Percentiles rank a stretch among this genome's conserved stretches.
Evolutionary conservation across 345 rosid species (phyloP).

Genomic region (Citrus trifoliata): DNA sequence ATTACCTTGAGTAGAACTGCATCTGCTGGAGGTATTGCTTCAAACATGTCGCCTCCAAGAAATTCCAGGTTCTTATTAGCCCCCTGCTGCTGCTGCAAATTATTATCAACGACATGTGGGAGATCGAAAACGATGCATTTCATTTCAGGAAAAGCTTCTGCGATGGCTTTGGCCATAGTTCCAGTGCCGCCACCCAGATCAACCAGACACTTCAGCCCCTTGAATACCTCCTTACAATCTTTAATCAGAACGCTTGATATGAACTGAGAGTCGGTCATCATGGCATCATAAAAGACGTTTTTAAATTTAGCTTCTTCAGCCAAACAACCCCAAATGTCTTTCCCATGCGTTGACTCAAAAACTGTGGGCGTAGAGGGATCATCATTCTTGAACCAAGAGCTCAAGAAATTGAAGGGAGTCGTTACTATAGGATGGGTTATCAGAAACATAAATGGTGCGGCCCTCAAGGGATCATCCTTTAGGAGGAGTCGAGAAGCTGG

Average conservation of each 20-base stretch:
- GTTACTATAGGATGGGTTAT: background rate
- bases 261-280: background rate
- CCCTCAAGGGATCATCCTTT: background rate
- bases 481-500: constrained; percentile 1
- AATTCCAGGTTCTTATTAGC: constrained; percentile 26
- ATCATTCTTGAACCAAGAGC: constrained; percentile 3
- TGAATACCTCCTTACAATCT: background rate
- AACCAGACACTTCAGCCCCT: constrained; percentile 3
- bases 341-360: constrained; percentile 2
- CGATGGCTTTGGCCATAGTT: constrained; percentile 16
- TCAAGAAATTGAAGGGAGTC: background rate
- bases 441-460: background rate
- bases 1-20: background rate
- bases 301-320: background rate
- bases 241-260: background rate
- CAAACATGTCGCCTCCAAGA: constrained; percentile 42
- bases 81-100: constrained; percentile 2
- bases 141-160: constrained; percentile 23
- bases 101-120: constrained; percentile 33
- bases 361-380: background rate
- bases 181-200: constrained; percentile 9
- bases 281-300: background rate
- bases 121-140: constrained; percentile 28
- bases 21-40: constrained; percentile 41
- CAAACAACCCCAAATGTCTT: background rate